Evolutionary conservation across 2,329 filamentous ascomycete genomes (phyloP).

Genomic region (Xylariales sp.): DNA sequence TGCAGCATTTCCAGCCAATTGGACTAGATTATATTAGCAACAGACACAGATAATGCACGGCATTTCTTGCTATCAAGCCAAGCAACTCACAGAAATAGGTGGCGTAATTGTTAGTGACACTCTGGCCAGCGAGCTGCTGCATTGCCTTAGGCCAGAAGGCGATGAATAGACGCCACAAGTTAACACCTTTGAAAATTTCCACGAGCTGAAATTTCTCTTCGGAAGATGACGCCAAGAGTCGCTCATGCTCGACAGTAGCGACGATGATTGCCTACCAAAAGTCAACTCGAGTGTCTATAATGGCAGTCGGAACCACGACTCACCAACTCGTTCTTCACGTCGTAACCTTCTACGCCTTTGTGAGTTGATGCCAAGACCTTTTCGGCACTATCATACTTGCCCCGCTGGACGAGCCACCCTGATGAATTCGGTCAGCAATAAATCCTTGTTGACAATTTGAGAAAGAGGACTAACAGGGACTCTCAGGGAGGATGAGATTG

Average conservation of each 20-base stretch:
- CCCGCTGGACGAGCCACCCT: neutral
- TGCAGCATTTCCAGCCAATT: conserved; percentile 1
- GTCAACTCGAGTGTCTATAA: neutral
- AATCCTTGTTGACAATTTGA: neutral
- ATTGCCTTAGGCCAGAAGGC: conserved; percentile 1
- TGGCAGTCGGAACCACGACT: neutral
- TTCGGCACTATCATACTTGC: neutral
- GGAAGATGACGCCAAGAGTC: neutral
- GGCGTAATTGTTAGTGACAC: conserved; percentile 1
- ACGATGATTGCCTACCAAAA: neutral
- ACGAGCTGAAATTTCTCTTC: neutral
- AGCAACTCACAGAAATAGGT: conserved; percentile 4
- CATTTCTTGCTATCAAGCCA: neutral
- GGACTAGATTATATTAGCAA: neutral
- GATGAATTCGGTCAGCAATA: neutral
- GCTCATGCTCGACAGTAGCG: neutral
- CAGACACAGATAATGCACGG: neutral
- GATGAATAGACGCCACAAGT: neutral
- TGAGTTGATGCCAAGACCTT: neutral
- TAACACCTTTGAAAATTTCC: neutral
- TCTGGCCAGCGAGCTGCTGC: conserved; percentile 1
- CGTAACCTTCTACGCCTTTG: neutral
- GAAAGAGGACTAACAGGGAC: neutral
- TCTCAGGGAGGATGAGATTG: neutral
- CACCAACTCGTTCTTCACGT: neutral